Evolutionary conservation across 805 yeast genomes (phyloP), one percentile per base, ranked within the genome.

Genomic region (Starmerella khaoyaiensis): DNA sequence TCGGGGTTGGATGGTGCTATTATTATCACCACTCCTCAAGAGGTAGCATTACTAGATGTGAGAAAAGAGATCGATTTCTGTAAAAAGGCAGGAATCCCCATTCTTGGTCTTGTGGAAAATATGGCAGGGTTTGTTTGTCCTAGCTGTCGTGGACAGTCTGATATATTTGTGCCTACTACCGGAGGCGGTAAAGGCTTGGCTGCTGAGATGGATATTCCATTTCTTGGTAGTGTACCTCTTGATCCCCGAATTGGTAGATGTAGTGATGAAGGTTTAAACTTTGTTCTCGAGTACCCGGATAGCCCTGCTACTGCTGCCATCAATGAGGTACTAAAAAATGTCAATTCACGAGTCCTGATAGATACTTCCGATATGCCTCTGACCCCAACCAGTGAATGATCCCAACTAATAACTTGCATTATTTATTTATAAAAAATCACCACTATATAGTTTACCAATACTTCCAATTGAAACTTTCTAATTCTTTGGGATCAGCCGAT

Each of bases 81-180:
- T 58, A 67, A 74, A 29, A 90, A 90, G 57, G 97, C 97, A 2
- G 76, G 75, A 2, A 84, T 90, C 44, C 76, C 69, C 42, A 70
- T 90, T 3, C 58, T 90, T 30, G 99, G 99, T 0, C 59, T 90
- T 11, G 96, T 90, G 15, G 99, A 90, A 56, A 90, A 90, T 57
- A 90, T 90, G 99, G 74, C 94, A 7, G 99, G 98, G 2, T 90
- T 90, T 61, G 97, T 90, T 12, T 90, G 99, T 57, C 98, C 98
- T 4, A 74, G 67, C 52, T 90, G 99, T 60, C 72, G 80, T 45
- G 90, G 90, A 7, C 81, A 86, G 59, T 80, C 94, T 0, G 74
- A 76, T 52, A 86, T 90, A 4, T 90, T 90, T 60, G 76, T 78
- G 44, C 82, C 98, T 12, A 90, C 98, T 1, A 90, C 98, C 0